These are phyloP conservation scores for Hypomyces perniciosus DNA, from an alignment of 2,329 filamentous ascomycete species.

Conservation along the genomic window DNA sequence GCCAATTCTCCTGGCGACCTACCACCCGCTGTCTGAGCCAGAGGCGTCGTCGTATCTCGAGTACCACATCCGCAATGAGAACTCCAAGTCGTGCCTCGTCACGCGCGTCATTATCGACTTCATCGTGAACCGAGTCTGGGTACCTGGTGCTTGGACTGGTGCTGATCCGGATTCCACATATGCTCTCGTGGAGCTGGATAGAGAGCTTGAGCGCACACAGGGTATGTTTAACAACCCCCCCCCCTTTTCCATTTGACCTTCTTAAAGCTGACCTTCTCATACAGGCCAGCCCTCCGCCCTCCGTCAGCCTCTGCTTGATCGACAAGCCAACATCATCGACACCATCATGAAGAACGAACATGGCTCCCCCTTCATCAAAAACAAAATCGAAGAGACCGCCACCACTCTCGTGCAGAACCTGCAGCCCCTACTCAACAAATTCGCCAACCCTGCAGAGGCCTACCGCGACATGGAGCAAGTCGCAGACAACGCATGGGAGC, in stretches of 20 bases:
- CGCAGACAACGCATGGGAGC: conserved; percentile 36
- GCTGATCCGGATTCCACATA: conserved; percentile 30
- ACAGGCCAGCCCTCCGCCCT: conserved; percentile 29
- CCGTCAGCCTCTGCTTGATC: conserved; percentile 36
- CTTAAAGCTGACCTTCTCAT: neutral
- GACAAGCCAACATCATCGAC: conserved; percentile 32
- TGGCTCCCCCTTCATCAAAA: conserved; percentile 24
- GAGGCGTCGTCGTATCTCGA: conserved; percentile 37
- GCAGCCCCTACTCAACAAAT: conserved; percentile 34
- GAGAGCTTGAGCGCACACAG: conserved; percentile 29
- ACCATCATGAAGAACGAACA: conserved; percentile 31
- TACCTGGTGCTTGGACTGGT: conserved; percentile 33
- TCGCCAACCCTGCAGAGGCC: conserved; percentile 29
- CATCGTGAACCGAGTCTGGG: conserved; percentile 37
- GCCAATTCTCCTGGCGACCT: conserved; percentile 32
- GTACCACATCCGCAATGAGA: conserved; percentile 33
- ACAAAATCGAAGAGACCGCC: conserved; percentile 38
- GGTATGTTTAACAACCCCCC: conserved; percentile 20
- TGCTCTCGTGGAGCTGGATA: conserved; percentile 30
- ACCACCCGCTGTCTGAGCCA: conserved; percentile 31
- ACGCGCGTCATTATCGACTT: conserved; percentile 38
- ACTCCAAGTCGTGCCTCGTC: conserved; percentile 37
- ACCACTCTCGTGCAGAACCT: conserved; percentile 32
- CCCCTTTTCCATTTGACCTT: no score
- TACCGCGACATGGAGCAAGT: conserved; percentile 38